These are phyloP conservation scores for Lophium mytilinum DNA, from an alignment of 495 filamentous ascomycete species.

Conservation along the genomic window DNA sequence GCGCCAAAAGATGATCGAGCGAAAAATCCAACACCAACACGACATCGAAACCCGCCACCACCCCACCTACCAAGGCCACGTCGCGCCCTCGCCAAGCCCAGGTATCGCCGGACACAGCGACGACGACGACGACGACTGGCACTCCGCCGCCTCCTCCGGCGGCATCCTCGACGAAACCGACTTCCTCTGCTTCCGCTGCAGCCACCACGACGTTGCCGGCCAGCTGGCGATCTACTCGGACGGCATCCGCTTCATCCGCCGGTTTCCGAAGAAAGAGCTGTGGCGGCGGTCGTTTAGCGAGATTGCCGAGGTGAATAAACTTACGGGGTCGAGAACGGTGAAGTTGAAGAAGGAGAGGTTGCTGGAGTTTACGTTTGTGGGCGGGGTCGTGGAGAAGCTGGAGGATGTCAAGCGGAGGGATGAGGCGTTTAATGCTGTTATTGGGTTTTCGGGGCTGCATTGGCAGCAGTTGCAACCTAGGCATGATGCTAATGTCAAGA, in stretches of 20 bases:
- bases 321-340: constrained; percentile 7
- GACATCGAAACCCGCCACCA: constrained; percentile 8
- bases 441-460: constrained; percentile 32
- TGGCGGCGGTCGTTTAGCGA: constrained; percentile 30
- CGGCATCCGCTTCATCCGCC: constrained; percentile 27
- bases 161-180: background rate
- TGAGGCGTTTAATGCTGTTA: constrained; percentile 35
- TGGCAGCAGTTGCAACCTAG: constrained; percentile 24
- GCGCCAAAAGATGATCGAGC: constrained; percentile 26
- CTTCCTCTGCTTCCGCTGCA: constrained; percentile 26
- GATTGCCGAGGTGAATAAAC: constrained; percentile 33
- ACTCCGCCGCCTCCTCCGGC: background rate
- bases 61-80: background rate
- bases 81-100: background rate
- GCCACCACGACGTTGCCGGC: constrained; percentile 16
- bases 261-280: constrained; percentile 18
- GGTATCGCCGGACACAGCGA: constrained; percentile 12
- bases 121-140: constrained; percentile 14
- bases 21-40: constrained; percentile 19
- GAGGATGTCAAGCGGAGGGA: constrained; percentile 31
- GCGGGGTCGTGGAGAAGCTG: constrained; percentile 18
- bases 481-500: background rate
- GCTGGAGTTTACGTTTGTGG: constrained; percentile 24
- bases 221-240: constrained; percentile 25
- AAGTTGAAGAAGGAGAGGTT: constrained; percentile 19